Base-by-base conservation (phyloP, 306 rosid genomes). In the Rubus parviflorus region DNA sequence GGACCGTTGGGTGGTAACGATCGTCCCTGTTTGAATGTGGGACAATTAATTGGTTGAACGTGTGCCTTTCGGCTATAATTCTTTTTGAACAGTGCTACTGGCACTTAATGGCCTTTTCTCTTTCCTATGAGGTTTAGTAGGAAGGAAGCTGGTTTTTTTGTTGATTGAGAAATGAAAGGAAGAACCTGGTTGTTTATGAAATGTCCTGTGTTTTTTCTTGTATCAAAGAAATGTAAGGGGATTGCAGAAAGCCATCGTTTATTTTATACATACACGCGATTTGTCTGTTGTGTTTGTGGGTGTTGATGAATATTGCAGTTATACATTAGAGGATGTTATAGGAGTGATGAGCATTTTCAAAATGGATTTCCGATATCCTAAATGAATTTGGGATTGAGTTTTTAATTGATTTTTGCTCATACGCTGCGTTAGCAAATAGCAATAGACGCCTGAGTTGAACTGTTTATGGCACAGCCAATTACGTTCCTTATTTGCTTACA, bases 81-180 rank as follows among this genome's bases (percentile, higher is more conserved):
- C 72, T 83, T 87, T 89, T 79, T 84, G 80, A 82, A 77, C 69
- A 47, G 87, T 82, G 88, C 75, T 80, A 76, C 13, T 48, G 17
- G 87, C 80, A 60, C 72, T 83, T 83, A 42, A 45, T 80, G 78
- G 69, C 78, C 78, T 41, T 71, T 81, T 41, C 57, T 66, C 74
- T 64, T 81, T 25, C 40, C 38, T 45, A 38, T 2, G 48, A 40
- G 70, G 70, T 40, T 67, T 42, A 10, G 10, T 64, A 19, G 69
- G 69, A 67, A n/a, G 52, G 17, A 67, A n/a, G 10, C 8, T 42
- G 7, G 47, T 41, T 6, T 7, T 66, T 19, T 3, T 7, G 12
- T n/a, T 57, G 67, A 62, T 64, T 64, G 23, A 46, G 45, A 38
- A 38, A 64, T 38, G 23, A 63, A 63, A 61, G 63, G 63, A 56